Evolutionary conservation across 169 alveolate genomes (phyloP).

Genomic region (Plasmodium billcollinsi): DNA sequence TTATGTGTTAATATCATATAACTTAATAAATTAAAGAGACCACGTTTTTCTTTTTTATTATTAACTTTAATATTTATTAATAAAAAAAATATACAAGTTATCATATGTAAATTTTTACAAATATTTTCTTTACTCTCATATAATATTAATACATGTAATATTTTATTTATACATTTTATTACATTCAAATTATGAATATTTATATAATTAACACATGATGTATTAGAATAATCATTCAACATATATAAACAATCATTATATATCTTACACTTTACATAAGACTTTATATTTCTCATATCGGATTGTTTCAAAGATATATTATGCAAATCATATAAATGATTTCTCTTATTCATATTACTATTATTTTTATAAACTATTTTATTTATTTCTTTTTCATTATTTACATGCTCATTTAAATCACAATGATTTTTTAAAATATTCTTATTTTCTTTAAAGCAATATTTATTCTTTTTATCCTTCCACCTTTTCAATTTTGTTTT

Average conservation of each 20-base stretch:
- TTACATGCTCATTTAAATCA: background rate
- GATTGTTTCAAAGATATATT: too few relatives aligned
- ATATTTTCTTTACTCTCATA: conserved; percentile 28
- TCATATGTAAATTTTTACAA: conserved; percentile 44
- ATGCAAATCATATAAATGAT: conserved; percentile 13
- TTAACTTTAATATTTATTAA: conserved; percentile 21
- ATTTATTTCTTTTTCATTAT: conserved; percentile 9
- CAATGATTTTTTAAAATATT: conserved; percentile 4
- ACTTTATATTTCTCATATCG: too few relatives aligned
- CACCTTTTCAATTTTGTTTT: background rate
- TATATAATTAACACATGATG: too few relatives aligned
- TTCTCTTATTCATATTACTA: background rate
- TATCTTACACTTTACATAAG: too few relatives aligned
- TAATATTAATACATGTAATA: conserved; percentile 21
- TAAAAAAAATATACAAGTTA: conserved; percentile 34
- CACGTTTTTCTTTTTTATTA: background rate
- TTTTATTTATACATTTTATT: too few relatives aligned
- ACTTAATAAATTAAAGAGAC: background rate
- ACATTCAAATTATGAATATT: too few relatives aligned
- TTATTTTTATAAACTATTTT: background rate
- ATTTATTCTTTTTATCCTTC: background rate
- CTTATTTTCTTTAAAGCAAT: background rate
- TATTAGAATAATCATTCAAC: too few relatives aligned
- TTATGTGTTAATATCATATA: conserved; percentile 32
- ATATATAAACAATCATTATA: too few relatives aligned